These are phyloP conservation scores for Ilex asprella DNA, from an alignment of 257 asterid species.

Conservation along the genomic window DNA sequence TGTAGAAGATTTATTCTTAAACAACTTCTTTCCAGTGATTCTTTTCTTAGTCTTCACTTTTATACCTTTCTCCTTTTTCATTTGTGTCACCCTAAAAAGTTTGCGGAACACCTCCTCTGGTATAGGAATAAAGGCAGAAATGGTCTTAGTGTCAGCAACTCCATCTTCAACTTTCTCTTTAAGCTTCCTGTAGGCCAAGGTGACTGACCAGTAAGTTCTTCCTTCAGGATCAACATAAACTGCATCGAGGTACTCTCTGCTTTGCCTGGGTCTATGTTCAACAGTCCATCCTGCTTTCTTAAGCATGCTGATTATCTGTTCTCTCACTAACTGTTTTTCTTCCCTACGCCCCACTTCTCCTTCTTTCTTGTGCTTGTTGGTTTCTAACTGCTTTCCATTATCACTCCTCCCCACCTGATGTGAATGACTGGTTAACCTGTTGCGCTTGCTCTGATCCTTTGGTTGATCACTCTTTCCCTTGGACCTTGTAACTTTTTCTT, in stretches of 20 bases:
- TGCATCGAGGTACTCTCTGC: constrained; percentile 62
- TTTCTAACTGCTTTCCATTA: constrained; percentile 1
- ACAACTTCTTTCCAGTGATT: constrained; percentile 8
- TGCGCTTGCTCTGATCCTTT: constrained; percentile 10
- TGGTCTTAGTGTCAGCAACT: constrained; percentile 38
- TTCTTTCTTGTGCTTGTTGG: constrained; percentile 11
- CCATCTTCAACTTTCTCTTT: constrained; percentile 61
- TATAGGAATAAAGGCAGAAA: constrained; percentile 46
- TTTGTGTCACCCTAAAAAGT: constrained; percentile 42
- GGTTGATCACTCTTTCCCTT: too few species aligned
- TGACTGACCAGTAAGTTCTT: constrained; percentile 72
- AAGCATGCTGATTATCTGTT: constrained; percentile 54
- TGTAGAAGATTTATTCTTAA: constrained; percentile 21
- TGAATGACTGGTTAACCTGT: constrained; percentile 11
- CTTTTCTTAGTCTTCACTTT: constrained; percentile 26
- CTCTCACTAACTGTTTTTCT: constrained; percentile 62
- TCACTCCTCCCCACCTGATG: constrained; percentile 13
- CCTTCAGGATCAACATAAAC: constrained; percentile 66
- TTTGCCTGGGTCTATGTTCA: constrained; percentile 53
- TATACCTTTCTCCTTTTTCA: constrained; percentile 27
- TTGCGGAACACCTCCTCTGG: constrained; percentile 57
- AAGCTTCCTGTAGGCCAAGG: constrained; percentile 67
- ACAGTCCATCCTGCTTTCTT: constrained; percentile 73
- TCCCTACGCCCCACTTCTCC: constrained; percentile 45
- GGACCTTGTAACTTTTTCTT: too few species aligned